These are phyloP conservation scores for Yamadazyma diddensiae DNA, from an alignment of 1,139 yeast species.

Conservation along the genomic window DNA sequence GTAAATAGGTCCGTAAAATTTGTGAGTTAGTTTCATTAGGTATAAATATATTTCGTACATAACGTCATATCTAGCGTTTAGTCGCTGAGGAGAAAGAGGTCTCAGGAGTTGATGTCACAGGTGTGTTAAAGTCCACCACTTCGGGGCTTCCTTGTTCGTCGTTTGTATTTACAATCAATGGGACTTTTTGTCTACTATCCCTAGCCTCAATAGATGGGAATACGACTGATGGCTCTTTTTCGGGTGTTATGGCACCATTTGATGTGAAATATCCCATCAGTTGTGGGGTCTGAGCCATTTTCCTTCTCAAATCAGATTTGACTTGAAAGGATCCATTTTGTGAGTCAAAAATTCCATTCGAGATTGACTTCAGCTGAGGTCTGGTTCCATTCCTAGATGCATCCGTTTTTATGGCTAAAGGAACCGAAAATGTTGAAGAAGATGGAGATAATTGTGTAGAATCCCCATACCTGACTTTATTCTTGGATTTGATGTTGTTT, in stretches of 20 bases:
- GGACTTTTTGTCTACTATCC: slow-evolving; percentile 5
- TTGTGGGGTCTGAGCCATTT: slow-evolving; percentile 1
- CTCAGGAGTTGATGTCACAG: slow-evolving; percentile 5
- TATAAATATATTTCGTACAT: background rate
- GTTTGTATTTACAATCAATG: slow-evolving; percentile 14
- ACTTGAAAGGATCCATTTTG: slow-evolving; percentile 12
- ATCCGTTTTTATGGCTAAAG: slow-evolving; percentile 4
- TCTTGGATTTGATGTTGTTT: slow-evolving; percentile 5
- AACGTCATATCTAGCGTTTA: background rate
- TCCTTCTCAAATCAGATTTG: slow-evolving; percentile 4
- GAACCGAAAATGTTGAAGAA: slow-evolving; percentile 8
- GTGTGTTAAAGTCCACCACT: slow-evolving; percentile 15
- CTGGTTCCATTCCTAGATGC: slow-evolving; percentile 5
- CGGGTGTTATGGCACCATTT: slow-evolving; percentile 14
- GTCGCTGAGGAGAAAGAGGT: no score
- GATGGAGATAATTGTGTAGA: slow-evolving; percentile 8
- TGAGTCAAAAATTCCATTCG: slow-evolving; percentile 11
- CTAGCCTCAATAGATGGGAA: slow-evolving; percentile 11
- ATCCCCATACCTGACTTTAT: slow-evolving; percentile 2
- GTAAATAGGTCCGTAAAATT: no score
- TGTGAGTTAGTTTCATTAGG: no score
- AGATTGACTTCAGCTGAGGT: slow-evolving; percentile 13
- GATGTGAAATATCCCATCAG: background rate
- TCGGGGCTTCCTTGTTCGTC: slow-evolving; percentile 9
- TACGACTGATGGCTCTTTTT: slow-evolving; percentile 10